These are phyloP conservation scores for Austroboletus eburneus DNA, from an alignment of 768 basidiomycete genomes.

Conservation along the genomic window DNA sequence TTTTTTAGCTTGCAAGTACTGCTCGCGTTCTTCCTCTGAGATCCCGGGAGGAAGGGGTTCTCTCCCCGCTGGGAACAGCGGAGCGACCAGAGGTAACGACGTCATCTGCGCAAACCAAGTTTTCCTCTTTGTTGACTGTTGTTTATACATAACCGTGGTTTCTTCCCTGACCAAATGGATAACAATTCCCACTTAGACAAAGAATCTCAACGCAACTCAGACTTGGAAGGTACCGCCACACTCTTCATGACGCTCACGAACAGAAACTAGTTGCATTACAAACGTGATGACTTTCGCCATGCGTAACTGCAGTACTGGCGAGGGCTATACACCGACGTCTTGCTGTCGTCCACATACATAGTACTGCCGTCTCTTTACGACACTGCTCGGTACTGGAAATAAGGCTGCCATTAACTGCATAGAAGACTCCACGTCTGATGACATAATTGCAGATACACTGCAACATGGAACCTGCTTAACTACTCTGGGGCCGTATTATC, in stretches of 20 bases:
- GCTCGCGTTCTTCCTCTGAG: constrained; percentile 72
- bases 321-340: constrained; percentile 35
- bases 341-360: constrained; percentile 36
- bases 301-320: constrained; percentile 37
- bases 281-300: constrained; percentile 33
- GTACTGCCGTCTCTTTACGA: constrained; percentile 37
- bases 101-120: constrained; percentile 20
- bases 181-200: constrained; percentile 24
- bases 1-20: constrained; percentile 65
- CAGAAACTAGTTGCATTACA: constrained; percentile 20
- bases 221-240: constrained; percentile 27
- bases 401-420: neutral
- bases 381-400: constrained; percentile 34
- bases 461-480: constrained; percentile 40
- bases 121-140: no score
- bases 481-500: constrained; percentile 43
- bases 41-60: constrained; percentile 85
- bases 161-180: constrained; percentile 38
- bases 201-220: constrained; percentile 20
- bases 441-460: neutral
- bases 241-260: constrained; percentile 3
- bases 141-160: no score
- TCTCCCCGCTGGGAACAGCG: constrained; percentile 79
- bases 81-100: constrained; percentile 46
- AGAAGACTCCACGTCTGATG: neutral